Percentiles rank a stretch among this genome's conserved stretches.
Conservation (phyloP, 371 early-diverging fungal species). For the Mortierella sp. region DNA sequence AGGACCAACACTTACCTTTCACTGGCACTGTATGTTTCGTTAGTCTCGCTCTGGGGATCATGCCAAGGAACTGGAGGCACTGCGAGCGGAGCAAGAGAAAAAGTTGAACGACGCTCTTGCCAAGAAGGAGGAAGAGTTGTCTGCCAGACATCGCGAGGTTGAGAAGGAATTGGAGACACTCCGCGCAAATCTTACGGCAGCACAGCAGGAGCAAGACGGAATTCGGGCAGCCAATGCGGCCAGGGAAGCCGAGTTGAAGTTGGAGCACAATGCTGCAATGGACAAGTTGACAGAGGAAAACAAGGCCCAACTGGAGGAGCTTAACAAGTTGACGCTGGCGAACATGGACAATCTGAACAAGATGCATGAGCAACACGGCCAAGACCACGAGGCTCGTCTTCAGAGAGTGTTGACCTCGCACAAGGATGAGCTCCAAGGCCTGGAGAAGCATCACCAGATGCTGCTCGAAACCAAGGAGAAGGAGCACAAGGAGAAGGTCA, state of each 20-base stretch:
- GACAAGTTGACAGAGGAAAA: conserved; percentile 21
- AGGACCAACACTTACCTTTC: background rate
- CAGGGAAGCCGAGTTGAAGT: conserved; percentile 35
- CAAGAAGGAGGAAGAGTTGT: conserved; percentile 34
- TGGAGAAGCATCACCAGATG: conserved; percentile 21
- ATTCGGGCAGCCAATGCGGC: conserved; percentile 16
- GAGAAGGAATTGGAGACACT: conserved; percentile 28
- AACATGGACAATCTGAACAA: conserved; percentile 48
- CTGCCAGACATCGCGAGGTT: conserved; percentile 20
- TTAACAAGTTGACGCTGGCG: conserved; percentile 17
- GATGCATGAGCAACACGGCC: conserved; percentile 47
- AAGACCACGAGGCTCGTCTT: conserved; percentile 44
- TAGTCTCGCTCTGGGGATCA: conserved; percentile 16
- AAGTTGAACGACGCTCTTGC: conserved; percentile 20
- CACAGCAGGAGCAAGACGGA: conserved; percentile 35
- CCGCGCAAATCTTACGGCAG: conserved; percentile 12
- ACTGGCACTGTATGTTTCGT: background rate
- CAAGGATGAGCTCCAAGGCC: conserved; percentile 38
- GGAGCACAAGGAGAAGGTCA: conserved; percentile 9
- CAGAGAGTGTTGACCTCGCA: conserved; percentile 26
- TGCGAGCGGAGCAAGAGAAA: conserved; percentile 35
- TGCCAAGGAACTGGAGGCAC: conserved; percentile 20
- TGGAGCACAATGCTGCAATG: conserved; percentile 14
- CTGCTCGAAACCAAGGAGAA: conserved; percentile 26
- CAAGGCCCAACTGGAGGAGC: conserved; percentile 35